Percentiles rank a stretch among this genome's conserved stretches.
These are phyloP conservation scores for Podaxis sp. DNA, from an alignment of 768 basidiomycete genomes.

Conservation along the genomic window DNA sequence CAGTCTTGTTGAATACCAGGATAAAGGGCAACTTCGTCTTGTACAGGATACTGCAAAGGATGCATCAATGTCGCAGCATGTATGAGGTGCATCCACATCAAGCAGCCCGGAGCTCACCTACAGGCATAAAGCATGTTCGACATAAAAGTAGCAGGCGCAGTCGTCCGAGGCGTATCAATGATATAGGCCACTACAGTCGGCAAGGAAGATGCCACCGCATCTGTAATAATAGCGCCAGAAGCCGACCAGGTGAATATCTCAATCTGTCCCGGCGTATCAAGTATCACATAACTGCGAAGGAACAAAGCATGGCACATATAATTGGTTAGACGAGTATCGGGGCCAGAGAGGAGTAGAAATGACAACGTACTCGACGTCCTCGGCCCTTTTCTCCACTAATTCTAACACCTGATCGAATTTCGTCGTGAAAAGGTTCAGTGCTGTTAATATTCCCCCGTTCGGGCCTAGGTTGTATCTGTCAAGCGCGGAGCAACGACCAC, in stretches of 20 bases:
- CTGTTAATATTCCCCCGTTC: constrained; percentile 96
- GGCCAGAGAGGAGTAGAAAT: background rate
- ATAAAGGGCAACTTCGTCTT: constrained; percentile 98
- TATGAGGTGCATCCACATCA: background rate
- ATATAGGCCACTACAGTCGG: constrained; percentile 96
- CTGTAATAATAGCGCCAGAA: constrained; percentile 97
- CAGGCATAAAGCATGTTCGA: constrained; percentile 99
- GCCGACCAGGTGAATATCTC: constrained; percentile 99
- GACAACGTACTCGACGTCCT: constrained; percentile 74
- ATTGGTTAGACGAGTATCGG: background rate
- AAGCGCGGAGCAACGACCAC: background rate
- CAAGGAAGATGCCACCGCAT: constrained; percentile 88
- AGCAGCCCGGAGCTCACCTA: constrained; percentile 47
- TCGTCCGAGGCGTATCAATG: constrained; percentile 94
- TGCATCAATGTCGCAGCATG: constrained; percentile 6
- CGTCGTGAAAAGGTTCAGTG: constrained; percentile 95
- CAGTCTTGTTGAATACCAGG: constrained; percentile 98
- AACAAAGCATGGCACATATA: background rate
- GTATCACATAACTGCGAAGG: constrained; percentile 73
- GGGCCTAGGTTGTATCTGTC: constrained; percentile 94
- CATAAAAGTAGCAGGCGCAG: constrained; percentile 97
- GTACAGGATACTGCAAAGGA: constrained; percentile 74
- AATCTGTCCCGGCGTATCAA: constrained; percentile 98
- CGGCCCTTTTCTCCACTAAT: constrained; percentile 87
- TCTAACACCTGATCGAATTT: constrained; percentile 97